Conservation (phyloP, 108 stramenopile genomes). For the Fragilariopsis cylindrus region DNA sequence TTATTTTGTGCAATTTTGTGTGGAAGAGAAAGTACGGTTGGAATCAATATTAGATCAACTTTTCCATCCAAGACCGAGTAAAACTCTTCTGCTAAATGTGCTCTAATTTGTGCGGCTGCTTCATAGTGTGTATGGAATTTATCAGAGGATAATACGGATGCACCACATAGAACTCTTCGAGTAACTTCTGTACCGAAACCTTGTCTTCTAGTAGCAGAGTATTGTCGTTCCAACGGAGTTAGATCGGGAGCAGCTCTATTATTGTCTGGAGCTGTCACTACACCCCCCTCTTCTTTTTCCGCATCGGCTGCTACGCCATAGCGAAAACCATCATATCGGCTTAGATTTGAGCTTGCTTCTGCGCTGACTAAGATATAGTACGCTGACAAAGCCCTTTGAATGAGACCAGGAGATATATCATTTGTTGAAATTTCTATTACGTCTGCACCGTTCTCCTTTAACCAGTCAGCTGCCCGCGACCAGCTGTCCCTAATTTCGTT, state of each 20-base stretch:
- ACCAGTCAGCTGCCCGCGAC: conserved; percentile 45
- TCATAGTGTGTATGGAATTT: conserved; percentile 87
- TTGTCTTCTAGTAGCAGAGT: conserved; percentile 54
- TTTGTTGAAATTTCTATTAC: conserved; percentile 52
- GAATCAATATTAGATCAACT: conserved; percentile 79
- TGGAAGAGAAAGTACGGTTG: conserved; percentile 74
- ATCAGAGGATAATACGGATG: conserved; percentile 83
- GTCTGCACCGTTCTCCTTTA: conserved; percentile 59
- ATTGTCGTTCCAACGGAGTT: conserved; percentile 67
- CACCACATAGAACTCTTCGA: conserved; percentile 80
- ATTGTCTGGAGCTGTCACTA: neutral
- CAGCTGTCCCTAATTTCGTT: conserved; percentile 53
- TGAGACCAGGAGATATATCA: conserved; percentile 56
- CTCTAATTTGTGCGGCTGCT: conserved; percentile 76
- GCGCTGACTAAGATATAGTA: conserved; percentile 96
- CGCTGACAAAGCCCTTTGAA: conserved; percentile 81
- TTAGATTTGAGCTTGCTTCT: conserved; percentile 96
- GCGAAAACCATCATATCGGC: conserved; percentile 95
- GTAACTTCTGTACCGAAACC: conserved; percentile 87
- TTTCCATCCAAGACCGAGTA: conserved; percentile 45
- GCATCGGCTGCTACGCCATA: conserved; percentile 61
- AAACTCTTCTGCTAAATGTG: conserved; percentile 62
- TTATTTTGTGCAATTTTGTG: conserved; percentile 33
- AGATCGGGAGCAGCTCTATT: neutral
- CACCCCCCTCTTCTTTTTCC: neutral